Evolutionary conservation across 1,284 basidiomycete species (phyloP).

Genomic region (Gomphus sp.): DNA sequence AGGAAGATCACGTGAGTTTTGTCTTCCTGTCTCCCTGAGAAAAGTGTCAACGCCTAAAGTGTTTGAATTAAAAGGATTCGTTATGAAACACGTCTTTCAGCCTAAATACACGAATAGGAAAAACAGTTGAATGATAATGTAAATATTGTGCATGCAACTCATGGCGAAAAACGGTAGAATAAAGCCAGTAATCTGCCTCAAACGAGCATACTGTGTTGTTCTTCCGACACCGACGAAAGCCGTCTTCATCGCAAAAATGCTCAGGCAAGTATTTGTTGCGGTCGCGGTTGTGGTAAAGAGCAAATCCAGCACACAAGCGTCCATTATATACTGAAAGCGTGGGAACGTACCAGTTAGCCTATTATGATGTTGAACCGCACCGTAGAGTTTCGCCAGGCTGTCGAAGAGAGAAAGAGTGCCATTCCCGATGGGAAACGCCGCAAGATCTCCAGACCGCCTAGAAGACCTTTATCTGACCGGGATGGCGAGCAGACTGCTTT

Average conservation of each 20-base stretch:
- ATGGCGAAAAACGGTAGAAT: slow-evolving; percentile 3
- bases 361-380: slow-evolving; percentile 35
- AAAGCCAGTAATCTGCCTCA: slow-evolving; percentile 3
- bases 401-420: slow-evolving; percentile 32
- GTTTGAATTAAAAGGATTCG: not conserved
- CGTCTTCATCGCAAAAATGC: slow-evolving; percentile 7
- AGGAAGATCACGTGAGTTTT: not conserved
- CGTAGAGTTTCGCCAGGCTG: slow-evolving; percentile 43
- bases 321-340: slow-evolving; percentile 5
- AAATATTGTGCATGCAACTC: slow-evolving; percentile 8
- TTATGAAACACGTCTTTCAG: not conserved
- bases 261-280: slow-evolving; percentile 5
- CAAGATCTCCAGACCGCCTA: slow-evolving; percentile 31
- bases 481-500: slow-evolving; percentile 26
- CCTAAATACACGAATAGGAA: not conserved
- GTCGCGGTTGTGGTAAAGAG: slow-evolving; percentile 11
- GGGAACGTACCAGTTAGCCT: not conserved
- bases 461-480: slow-evolving; percentile 19
- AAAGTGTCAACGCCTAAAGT: not conserved
- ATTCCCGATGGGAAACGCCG: slow-evolving; percentile 41
- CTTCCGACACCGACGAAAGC: slow-evolving; percentile 5
- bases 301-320: not conserved
- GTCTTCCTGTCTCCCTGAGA: not conserved
- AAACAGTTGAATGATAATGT: not conserved
- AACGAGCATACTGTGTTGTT: slow-evolving; percentile 6